Evolutionary conservation across 2,329 filamentous ascomycete species (phyloP).

Genomic region (Arthrobotrys iridis): DNA sequence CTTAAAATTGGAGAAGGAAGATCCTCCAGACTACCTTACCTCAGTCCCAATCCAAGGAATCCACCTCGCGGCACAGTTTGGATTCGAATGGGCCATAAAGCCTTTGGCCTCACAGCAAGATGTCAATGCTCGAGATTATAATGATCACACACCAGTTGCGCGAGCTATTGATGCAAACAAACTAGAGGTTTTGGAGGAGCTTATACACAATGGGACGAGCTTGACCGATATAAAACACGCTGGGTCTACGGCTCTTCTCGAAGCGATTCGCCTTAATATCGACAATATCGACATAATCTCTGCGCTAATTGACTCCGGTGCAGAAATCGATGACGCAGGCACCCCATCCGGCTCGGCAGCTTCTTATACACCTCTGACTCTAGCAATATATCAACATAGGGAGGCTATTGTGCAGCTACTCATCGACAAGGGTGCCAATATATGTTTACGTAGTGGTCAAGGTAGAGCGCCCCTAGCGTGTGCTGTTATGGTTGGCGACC

Average conservation of each 20-base stretch:
- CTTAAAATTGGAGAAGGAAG: neutral
- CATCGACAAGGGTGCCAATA: neutral
- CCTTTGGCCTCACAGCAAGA: neutral
- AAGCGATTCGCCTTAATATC: neutral
- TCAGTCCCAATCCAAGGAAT: neutral
- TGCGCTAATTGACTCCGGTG: neutral
- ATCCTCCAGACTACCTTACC: too few relatives aligned
- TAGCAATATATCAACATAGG: neutral
- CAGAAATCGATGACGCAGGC: neutral
- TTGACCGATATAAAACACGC: neutral
- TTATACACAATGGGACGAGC: neutral
- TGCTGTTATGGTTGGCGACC: neutral
- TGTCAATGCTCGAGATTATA: neutral
- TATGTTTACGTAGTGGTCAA: too few relatives aligned
- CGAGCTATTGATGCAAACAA: neutral
- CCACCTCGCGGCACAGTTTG: slow-evolving; percentile 6
- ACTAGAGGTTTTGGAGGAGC: neutral
- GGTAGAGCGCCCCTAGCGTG: neutral
- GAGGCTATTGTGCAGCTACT: neutral
- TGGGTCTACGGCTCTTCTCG: neutral
- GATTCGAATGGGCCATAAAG: neutral
- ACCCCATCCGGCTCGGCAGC: neutral
- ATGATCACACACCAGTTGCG: neutral
- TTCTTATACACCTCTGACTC: neutral
- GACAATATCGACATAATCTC: neutral